Base-by-base conservation (phyloP, 805 yeast genomes). In the Saccharomycopsis fermentans region DNA sequence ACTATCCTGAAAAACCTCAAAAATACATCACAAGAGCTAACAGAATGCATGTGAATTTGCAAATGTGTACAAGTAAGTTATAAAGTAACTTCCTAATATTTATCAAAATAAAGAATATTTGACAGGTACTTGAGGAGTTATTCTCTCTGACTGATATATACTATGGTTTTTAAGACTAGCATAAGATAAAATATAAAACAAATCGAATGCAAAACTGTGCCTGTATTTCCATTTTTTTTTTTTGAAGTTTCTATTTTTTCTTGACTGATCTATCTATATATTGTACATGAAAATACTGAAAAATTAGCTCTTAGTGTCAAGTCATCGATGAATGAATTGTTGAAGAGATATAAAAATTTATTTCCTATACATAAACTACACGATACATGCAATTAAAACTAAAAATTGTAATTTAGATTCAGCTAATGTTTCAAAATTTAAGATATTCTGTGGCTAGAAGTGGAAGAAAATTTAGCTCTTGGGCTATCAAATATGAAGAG, bases 11-110 rank as follows among this genome's bases (percentile, higher is more conserved):
- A 37, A 36, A 35, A 27, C 55, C 48, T 12, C 26, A 39, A 14
- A 29, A 17, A 12, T 43, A 32, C 26, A n/a, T 40, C 24, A 40
- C 37, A 4, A 55, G 57, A 34, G 57, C 57, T 19, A 55, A 55
- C 4, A 40, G 53, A 34, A 5, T 55, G 19, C 52, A 55, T 32
- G 39, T 34, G 17, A 53, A 55, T 27, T 55, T 55, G 21, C 17
- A 21, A 24, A 34, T 19, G 6, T 35, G 29, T 16, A 24, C 50
- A 24, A 43, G 32, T 16, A 51, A 29, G 16, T 51, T 51, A 29
- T 43, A n/a, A n/a, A 43, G 50, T 11, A 24, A n/a, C n/a, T n/a
- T n/a, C n/a, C n/a, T 1, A 6, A 4, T 39, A 12, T 17, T 6
- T 17, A 1, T 39, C 35, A 32, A 32, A 14, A 32, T 32, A 3